Evolutionary conservation across 176 grass and related monocot genomes (phyloP), one percentile per base, ranked within the genome.

Genomic region (Tuctoria greenei): DNA sequence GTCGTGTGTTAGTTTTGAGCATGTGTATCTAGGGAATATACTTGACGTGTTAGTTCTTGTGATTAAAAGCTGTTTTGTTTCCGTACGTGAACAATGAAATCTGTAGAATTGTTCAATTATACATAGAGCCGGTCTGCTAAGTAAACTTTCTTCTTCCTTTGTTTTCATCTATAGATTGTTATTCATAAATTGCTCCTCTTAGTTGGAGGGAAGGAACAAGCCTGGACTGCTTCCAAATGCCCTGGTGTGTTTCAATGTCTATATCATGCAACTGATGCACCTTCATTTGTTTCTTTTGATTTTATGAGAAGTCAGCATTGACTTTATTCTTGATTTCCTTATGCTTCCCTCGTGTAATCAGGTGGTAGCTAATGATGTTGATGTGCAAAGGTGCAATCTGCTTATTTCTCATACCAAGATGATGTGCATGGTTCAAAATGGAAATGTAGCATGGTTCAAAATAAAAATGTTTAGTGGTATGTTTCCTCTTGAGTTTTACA

Each of bases 351-450:
- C 66, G 4, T 79, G 61, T 73, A 74, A 40, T 71, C 55, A 98
- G 95, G 89, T 98, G 62, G 83, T 98, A 79, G 95, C 95, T 61
- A 98, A 98, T 74, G 95, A 98, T 68, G 91, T 92, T 42, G 95
- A 98, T 86, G 95, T 92, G 81, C 88, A 98, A 88, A 90, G 95
- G 92, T 98, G 95, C 61, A 98, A 98, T 76, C 92, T 98, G 74
- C 91, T 98, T 52, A 98, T 94, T 72, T 91, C 94, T 79, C 95
- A 98, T 60, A 98, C 95, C 40, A 98, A 98, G 69, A 92, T 91
- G 84, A 98, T 98, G 95, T 92, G 82, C 73, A 98, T n/a, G n/a
- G n/a, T n/a, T n/a, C n/a, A n/a, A n/a, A n/a, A n/a, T n/a, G n/a
- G n/a, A n/a, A n/a, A 56, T 91, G 64, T 93, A 84, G 86, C 81